Evolutionary conservation across 352 stramenopile species (phyloP).

Genomic region (Phytophthora quininea): DNA sequence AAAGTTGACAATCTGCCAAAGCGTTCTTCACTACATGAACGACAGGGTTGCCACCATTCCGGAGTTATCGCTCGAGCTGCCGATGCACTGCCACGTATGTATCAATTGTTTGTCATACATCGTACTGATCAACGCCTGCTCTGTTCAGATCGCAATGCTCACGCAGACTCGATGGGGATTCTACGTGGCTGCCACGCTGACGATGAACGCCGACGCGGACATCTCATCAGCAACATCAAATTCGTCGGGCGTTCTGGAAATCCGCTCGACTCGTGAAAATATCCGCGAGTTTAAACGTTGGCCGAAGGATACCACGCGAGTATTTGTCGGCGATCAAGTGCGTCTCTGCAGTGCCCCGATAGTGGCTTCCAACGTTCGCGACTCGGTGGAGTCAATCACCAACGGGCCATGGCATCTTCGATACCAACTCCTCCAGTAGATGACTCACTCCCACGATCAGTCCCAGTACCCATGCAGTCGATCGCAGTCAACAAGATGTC

Average conservation of each 20-base stretch:
- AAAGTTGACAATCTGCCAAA: constrained; percentile 47
- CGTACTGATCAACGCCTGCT: neutral
- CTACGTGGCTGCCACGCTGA: constrained; percentile 52
- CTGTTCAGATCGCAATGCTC: constrained; percentile 54
- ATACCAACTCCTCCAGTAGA: constrained; percentile 3
- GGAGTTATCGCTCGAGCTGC: constrained; percentile 63
- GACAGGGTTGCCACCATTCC: constrained; percentile 40
- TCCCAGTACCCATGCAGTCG: constrained; percentile 2
- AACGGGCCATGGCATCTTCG: neutral
- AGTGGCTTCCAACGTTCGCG: neutral
- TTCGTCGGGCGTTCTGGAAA: constrained; percentile 54
- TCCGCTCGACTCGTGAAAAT: constrained; percentile 52
- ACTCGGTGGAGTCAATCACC: neutral
- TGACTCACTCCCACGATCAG: neutral
- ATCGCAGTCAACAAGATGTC: constrained; percentile 3
- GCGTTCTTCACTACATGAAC: constrained; percentile 34
- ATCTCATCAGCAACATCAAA: neutral
- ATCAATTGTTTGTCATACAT: neutral
- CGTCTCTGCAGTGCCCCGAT: constrained; percentile 19
- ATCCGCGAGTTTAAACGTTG: constrained; percentile 53
- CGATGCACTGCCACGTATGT: constrained; percentile 65
- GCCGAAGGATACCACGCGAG: constrained; percentile 36
- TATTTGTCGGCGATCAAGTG: constrained; percentile 45
- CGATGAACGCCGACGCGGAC: constrained; percentile 33
- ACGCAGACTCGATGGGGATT: constrained; percentile 73